A percentile compares a stretch with the other conserved stretches of the same genome.
phyloP scores from a whole-genome alignment of 2,329 filamentous ascomycete genomes.

The Albifimbria verrucaria region DNA sequence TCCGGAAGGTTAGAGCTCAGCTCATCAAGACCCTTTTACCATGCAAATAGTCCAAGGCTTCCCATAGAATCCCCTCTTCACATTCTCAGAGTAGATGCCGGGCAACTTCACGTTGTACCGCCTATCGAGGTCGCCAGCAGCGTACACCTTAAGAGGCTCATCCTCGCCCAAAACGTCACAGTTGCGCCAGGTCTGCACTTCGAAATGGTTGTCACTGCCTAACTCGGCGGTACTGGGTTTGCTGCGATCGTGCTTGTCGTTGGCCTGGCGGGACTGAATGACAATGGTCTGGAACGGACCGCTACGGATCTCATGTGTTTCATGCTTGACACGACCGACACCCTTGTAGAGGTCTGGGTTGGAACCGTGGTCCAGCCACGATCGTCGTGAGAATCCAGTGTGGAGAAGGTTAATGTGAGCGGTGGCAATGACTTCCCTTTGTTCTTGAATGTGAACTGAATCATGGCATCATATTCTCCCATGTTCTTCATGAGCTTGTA shows the following conservation, averaged over 20 bases:
- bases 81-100: neutral
- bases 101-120: neutral
- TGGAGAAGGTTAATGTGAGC: conserved; percentile 3
- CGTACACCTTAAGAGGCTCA: conserved; percentile 1
- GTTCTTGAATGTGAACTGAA: conserved; percentile 4
- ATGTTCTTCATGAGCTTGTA: neutral
- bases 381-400: conserved; percentile 3
- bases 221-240: conserved; percentile 2
- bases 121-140: conserved; percentile 2
- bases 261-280: conserved; percentile 10
- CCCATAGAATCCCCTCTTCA: neutral
- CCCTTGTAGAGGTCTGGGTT: conserved; percentile 10
- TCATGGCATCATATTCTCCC: conserved; percentile 5
- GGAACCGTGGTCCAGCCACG: neutral
- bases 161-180: conserved; percentile 2
- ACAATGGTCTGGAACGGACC: conserved; percentile 11
- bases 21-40: neutral
- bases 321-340: conserved; percentile 10
- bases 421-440: neutral
- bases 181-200: conserved; percentile 3
- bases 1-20: neutral
- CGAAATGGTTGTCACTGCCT: conserved; percentile 3
- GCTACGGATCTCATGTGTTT: conserved; percentile 7
- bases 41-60: neutral
- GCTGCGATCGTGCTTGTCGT: conserved; percentile 6